phyloP scores from a whole-genome alignment of 768 basidiomycete genomes.

The Suillus bovinus region DNA sequence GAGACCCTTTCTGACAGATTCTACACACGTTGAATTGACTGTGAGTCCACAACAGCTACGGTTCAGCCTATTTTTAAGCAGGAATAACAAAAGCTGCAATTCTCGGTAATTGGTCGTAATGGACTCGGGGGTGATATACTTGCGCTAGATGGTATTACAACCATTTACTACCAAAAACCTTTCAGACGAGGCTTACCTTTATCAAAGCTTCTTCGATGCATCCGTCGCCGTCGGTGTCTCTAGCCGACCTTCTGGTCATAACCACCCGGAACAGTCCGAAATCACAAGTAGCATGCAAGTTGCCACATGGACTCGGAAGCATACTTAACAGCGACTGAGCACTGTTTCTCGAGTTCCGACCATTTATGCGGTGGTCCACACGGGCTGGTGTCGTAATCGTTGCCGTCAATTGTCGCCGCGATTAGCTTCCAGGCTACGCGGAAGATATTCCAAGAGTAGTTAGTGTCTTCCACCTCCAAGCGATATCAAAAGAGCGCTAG shows the following conservation, averaged over 20 bases:
- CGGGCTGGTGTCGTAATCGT: background rate
- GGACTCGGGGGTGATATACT: background rate
- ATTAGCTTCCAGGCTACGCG: background rate
- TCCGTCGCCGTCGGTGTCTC: background rate
- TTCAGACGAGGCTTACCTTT: background rate
- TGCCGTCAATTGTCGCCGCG: background rate
- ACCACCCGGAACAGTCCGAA: background rate
- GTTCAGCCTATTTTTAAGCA: background rate
- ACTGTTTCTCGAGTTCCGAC: background rate
- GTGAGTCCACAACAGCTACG: background rate
- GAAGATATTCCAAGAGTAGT: constrained; percentile 1
- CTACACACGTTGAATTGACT: background rate
- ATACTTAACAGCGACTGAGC: background rate
- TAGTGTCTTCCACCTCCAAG: background rate
- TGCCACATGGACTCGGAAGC: background rate
- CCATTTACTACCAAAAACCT: background rate
- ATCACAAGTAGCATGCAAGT: background rate
- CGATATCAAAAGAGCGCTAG: background rate
- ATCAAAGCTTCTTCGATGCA: background rate
- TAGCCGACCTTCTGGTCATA: background rate
- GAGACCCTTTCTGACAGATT: no score
- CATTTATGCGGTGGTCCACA: background rate
- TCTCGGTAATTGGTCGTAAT: background rate
- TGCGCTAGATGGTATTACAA: background rate
- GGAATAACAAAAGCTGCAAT: background rate